Conservation (phyloP, 192 early-diverging fungal species). For the Gryganskiella cystojenkinii region DNA sequence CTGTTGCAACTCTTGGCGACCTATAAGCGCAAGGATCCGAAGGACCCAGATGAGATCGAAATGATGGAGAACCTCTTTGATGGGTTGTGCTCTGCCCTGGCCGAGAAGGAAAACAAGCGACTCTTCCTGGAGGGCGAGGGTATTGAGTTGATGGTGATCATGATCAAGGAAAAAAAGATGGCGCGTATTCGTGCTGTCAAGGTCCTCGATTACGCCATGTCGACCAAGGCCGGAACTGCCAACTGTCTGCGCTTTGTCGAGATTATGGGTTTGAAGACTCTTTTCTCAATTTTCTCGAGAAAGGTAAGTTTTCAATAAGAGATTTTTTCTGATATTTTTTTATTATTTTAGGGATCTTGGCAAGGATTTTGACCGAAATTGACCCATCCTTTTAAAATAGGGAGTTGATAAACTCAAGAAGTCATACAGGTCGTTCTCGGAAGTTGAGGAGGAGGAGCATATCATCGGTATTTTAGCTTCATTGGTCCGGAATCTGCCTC, state of each 20-base stretch:
- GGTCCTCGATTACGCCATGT: conserved; percentile 83
- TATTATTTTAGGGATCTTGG: too few species aligned
- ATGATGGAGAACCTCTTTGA: conserved; percentile 94
- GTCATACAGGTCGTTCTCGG: conserved; percentile 79
- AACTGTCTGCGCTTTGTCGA: conserved; percentile 86
- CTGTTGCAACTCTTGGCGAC: conserved; percentile 72
- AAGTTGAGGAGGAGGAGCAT: conserved; percentile 90
- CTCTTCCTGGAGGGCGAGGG: conserved; percentile 88
- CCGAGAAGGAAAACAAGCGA: conserved; percentile 74
- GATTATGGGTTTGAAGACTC: conserved; percentile 79
- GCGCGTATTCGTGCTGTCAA: conserved; percentile 87
- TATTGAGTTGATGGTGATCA: conserved; percentile 89
- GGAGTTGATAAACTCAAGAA: conserved; percentile 84
- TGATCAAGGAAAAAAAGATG: conserved; percentile 89
- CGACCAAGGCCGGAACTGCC: conserved; percentile 57
- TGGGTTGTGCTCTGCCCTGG: conserved; percentile 77
- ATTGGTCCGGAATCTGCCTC: conserved; percentile 75
- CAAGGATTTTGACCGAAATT: too few species aligned
- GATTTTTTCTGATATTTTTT: background rate
- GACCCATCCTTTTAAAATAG: conserved; percentile 23
- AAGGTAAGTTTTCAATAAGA: conserved; percentile 58
- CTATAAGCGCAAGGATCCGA: conserved; percentile 79
- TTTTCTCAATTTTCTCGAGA: conserved; percentile 89
- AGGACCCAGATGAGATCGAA: conserved; percentile 87
- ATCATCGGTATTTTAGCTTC: conserved; percentile 85